Base-by-base conservation (phyloP, 2,329 filamentous ascomycete genomes). In the Phaeosphaeriaceae sp. region DNA sequence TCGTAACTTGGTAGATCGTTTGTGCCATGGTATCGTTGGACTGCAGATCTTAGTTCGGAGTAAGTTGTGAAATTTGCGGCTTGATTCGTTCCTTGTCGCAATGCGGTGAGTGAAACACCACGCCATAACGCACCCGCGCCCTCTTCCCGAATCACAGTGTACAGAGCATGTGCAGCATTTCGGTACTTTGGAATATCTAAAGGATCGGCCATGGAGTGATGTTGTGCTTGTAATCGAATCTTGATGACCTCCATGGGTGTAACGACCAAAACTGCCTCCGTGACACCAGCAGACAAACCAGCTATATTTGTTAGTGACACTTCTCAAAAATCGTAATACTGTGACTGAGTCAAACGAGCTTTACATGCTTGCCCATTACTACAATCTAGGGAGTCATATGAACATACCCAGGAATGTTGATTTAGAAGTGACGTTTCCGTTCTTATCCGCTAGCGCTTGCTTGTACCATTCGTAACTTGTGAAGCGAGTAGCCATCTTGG, bases 191-290 rank as follows among this genome's bases (percentile, higher is more conserved):
- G 94, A 7, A 97, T 76, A 73, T 97, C 94, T 61, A 97, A 87
- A 5, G 94, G 94, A 72, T 99, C 94, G 40, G 94, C 92, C 87
- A 99, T 94, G 72, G 86, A 91, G 84, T 99, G 94, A 79, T 97
- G 90, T 78, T 99, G 94, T 4, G 93, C 93, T 81, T 99, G 94
- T 63, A 99, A 84, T 40, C 94, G 89, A 72, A 99, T 99, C 84
- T 99, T 99, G 77, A 99, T 86, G 54, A 99, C 94, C 79, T 99
- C 94, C 94, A 99, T 99, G 5, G 94, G 94, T 23, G 92, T 97
- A 48, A 99, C 94, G 42, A 99, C 90, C 40, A 90, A 88, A 36
- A 99, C 93, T 58, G 94, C 94, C 82, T 99, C 94, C 16, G 94
- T 97, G 15, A 99, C 87, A 76, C 94, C 94, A 20, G 94, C 94